These are phyloP conservation scores for Cornus controversa DNA, from an alignment of 148 eudicot species.

Conservation along the genomic window DNA sequence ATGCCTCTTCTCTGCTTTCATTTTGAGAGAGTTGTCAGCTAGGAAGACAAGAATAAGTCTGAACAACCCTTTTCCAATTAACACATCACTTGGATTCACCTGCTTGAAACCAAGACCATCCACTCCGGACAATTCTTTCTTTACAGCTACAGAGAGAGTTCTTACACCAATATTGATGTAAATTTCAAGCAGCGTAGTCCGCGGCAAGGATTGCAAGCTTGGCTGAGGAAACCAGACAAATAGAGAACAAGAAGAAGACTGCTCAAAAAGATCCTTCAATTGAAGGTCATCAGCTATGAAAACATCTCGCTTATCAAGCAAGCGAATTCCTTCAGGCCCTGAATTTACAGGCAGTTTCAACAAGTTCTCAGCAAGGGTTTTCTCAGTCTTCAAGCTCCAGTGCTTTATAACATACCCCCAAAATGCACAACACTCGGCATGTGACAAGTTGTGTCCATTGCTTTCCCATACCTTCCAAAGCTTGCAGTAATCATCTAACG, in stretches of 20 bases:
- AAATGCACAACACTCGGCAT: conserved; percentile 44
- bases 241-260: conserved; percentile 27
- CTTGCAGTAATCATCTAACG: conserved; percentile 44
- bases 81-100: conserved; percentile 28
- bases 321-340: conserved; percentile 23
- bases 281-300: conserved; percentile 62
- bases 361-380: conserved; percentile 25
- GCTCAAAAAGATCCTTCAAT: conserved; percentile 46
- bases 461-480: conserved; percentile 73
- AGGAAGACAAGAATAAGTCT: conserved; percentile 55
- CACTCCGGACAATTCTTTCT: conserved; percentile 17
- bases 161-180: conserved; percentile 52
- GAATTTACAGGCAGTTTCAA: conserved; percentile 50
- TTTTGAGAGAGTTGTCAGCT: conserved; percentile 30
- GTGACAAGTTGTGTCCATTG: conserved; percentile 25
- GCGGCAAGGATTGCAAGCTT: conserved; percentile 28
- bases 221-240: conserved; percentile 62
- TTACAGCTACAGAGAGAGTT: conserved; percentile 46
- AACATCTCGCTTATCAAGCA: conserved; percentile 45
- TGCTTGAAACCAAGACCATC: conserved; percentile 18
- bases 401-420: conserved; percentile 42
- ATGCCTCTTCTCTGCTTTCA: conserved; percentile 43
- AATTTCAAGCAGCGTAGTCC: conserved; percentile 36
- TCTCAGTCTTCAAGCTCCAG: conserved; percentile 24
- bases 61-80: conserved; percentile 40